Evolutionary conservation across 2,329 filamentous ascomycete genomes (phyloP).

Genomic region (Talaromyces verruculosus): DNA sequence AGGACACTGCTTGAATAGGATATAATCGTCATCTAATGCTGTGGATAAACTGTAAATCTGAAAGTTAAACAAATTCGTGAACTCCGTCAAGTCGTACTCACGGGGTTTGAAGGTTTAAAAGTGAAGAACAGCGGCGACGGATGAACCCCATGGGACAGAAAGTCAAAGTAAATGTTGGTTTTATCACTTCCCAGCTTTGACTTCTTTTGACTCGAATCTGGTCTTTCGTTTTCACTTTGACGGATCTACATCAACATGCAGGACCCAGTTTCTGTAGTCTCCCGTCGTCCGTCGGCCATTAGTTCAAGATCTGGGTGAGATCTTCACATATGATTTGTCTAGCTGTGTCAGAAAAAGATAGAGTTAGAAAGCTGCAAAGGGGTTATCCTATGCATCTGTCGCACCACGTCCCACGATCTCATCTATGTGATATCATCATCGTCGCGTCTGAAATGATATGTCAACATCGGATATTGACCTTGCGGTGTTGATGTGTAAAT

Average conservation of each 20-base stretch:
- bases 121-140: constrained; percentile 5
- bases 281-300: background rate
- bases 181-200: background rate
- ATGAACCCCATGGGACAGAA: constrained; percentile 4
- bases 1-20: background rate
- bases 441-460: background rate
- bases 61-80: background rate
- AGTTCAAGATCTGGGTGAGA: constrained; percentile 2
- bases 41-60: background rate
- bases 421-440: background rate
- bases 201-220: background rate
- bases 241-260: constrained; percentile 9
- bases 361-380: constrained; percentile 1
- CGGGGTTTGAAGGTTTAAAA: background rate
- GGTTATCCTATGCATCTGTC: constrained; percentile 1
- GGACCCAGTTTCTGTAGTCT: background rate
- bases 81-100: background rate
- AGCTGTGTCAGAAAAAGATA: constrained; percentile 1
- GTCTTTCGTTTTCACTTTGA: background rate
- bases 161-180: background rate
- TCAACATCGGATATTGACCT: background rate
- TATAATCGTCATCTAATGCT: background rate
- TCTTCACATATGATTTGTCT: background rate
- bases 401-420: background rate
- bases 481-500: background rate